These are phyloP conservation scores for Hamamelis virginiana DNA, from an alignment of 164 flowering plant genomes.

Conservation along the genomic window DNA sequence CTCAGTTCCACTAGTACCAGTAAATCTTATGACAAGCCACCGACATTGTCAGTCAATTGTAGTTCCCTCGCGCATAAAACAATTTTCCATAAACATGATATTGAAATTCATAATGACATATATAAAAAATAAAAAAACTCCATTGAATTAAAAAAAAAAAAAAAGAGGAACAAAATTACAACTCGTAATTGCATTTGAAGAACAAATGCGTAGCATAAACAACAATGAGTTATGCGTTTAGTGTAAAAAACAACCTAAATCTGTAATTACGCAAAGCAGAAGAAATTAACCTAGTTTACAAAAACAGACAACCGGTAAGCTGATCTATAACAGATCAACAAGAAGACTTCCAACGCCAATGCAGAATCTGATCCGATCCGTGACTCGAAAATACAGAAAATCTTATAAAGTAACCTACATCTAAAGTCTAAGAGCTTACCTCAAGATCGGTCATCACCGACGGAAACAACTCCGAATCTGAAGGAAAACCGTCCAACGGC, in stretches of 20 bases:
- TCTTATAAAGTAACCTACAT: background rate
- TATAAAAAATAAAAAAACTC: no score
- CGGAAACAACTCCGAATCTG: background rate
- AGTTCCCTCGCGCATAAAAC: no score
- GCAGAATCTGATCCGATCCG: background rate
- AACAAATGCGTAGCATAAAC: no score
- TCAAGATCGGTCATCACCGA: background rate
- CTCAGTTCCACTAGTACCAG: background rate
- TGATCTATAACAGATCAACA: background rate
- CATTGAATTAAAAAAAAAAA: no score
- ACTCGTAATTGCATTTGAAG: no score
- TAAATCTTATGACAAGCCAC: background rate
- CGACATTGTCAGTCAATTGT: background rate
- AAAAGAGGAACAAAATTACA: no score
- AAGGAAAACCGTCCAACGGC: background rate
- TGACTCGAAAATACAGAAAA: background rate
- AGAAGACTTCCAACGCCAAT: background rate
- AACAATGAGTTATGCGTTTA: no score
- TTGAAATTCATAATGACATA: no score
- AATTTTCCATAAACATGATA: no score
- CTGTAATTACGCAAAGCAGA: background rate
- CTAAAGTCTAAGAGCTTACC: background rate
- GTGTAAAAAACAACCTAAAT: background rate
- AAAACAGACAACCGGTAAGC: background rate
- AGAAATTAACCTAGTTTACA: background rate